Evolutionary conservation across 2,329 filamentous ascomycete species (phyloP).

Genomic region (Verticillium longisporum): DNA sequence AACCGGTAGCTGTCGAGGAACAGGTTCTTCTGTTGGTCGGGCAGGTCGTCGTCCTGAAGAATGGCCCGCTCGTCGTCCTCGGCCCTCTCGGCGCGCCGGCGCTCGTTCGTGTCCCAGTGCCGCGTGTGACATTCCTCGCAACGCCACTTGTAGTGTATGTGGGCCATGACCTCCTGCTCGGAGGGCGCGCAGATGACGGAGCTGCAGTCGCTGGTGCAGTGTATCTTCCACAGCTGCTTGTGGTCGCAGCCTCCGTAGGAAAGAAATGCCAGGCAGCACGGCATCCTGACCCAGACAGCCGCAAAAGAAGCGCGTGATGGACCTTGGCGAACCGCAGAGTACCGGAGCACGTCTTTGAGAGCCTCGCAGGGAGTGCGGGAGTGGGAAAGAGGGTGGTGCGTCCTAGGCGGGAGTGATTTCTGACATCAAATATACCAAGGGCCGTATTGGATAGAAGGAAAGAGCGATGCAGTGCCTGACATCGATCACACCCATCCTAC

Average conservation of each 20-base stretch:
- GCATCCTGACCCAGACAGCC: constrained; percentile 13
- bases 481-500: too few species aligned
- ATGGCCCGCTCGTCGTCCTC: background rate
- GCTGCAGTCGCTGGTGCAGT: constrained; percentile 18
- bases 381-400: too few species aligned
- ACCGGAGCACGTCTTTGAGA: too few species aligned
- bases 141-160: constrained; percentile 17
- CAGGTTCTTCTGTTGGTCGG: background rate
- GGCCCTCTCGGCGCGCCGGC: constrained; percentile 8
- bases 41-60: background rate
- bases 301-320: too few species aligned
- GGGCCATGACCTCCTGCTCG: constrained; percentile 13
- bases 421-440: too few species aligned
- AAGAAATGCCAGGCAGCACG: constrained; percentile 20
- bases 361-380: too few species aligned
- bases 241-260: constrained; percentile 19
- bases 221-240: constrained; percentile 17
- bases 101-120: constrained; percentile 3
- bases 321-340: too few species aligned
- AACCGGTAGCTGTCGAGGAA: background rate
- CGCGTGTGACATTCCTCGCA: constrained; percentile 19
- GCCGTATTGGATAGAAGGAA: too few species aligned
- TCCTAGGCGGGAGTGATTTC: too few species aligned
- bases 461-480: too few species aligned
- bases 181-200: constrained; percentile 13